A percentile compares a stretch with the other conserved stretches of the same genome.
phyloP scores from a whole-genome alignment of 148 eudicot species.

The Hydrangea macrophylla region DNA sequence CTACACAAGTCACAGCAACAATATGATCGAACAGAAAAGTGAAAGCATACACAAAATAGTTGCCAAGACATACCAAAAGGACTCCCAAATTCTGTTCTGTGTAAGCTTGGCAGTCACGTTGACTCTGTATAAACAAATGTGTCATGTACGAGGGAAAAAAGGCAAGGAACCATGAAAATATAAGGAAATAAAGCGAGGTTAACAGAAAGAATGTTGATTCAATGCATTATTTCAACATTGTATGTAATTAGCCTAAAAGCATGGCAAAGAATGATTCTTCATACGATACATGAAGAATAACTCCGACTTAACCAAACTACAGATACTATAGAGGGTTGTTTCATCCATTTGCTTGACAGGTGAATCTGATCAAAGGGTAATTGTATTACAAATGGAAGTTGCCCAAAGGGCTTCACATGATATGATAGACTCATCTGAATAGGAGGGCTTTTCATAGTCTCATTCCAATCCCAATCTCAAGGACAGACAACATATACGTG shows the following conservation, averaged over 20 bases:
- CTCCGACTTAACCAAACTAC: neutral
- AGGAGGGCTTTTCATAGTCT: neutral
- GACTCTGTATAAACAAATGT: slow-evolving; percentile 41
- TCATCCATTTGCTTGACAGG: neutral
- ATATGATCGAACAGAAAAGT: neutral
- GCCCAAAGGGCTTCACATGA: neutral
- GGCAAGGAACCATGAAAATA: slow-evolving; percentile 6
- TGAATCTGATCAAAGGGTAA: neutral
- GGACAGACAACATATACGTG: neutral
- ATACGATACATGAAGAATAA: neutral
- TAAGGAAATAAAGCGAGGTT: neutral
- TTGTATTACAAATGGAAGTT: neutral
- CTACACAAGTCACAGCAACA: neutral
- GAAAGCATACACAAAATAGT: neutral
- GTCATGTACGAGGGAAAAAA: slow-evolving; percentile 12
- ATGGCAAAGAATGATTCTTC: neutral
- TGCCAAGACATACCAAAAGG: slow-evolving; percentile 53
- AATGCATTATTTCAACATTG: neutral
- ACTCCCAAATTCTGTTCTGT: slow-evolving; percentile 87
- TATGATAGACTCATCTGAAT: neutral
- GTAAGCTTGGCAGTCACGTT: slow-evolving; percentile 43
- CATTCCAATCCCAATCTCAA: neutral
- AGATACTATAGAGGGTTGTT: neutral
- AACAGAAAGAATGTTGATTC: neutral
- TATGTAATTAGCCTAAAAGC: neutral